phyloP scores from a whole-genome alignment of 805 yeast genomes.

The Yamadazyma sp. region DNA sequence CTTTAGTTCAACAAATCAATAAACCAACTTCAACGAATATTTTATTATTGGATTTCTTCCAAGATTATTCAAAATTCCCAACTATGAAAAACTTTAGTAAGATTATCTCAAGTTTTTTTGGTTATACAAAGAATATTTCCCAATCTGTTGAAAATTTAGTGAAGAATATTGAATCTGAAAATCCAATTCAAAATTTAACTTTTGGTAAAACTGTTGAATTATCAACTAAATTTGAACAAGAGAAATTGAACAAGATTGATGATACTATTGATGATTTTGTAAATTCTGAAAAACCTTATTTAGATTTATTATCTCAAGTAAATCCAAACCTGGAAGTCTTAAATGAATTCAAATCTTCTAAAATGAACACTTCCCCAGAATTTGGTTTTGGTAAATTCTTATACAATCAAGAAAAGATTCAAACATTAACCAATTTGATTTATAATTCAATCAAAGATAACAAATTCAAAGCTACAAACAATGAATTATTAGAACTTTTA shows the following conservation, averaged over 20 bases:
- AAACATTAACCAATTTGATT: conserved; percentile 43
- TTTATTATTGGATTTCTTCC: conserved; percentile 71
- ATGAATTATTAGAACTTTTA: conserved; percentile 51
- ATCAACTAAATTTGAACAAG: conserved; percentile 26
- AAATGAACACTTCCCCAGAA: conserved; percentile 62
- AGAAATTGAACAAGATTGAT: conserved; percentile 16
- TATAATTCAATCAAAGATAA: conserved; percentile 45
- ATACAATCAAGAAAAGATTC: conserved; percentile 50
- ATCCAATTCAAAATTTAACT: conserved; percentile 61
- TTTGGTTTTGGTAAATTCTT: conserved; percentile 80
- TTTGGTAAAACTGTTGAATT: conserved; percentile 48
- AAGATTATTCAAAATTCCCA: conserved; percentile 48
- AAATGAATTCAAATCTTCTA: conserved; percentile 52
- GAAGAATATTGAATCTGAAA: conserved; percentile 47
- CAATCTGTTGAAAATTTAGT: conserved; percentile 38
- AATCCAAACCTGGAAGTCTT: conserved; percentile 54
- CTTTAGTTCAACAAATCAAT: conserved; percentile 60
- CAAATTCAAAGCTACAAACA: conserved; percentile 42
- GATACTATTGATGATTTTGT: conserved; percentile 46
- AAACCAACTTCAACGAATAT: conserved; percentile 18
- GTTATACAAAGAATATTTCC: conserved; percentile 43
- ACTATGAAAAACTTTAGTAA: conserved; percentile 46
- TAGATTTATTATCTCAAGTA: conserved; percentile 69
- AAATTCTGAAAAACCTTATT: conserved; percentile 69
- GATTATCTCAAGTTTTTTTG: conserved; percentile 55